These are phyloP conservation scores for Cystobasidium sp. DNA, from an alignment of 1,284 basidiomycete genomes.

Conservation along the genomic window DNA sequence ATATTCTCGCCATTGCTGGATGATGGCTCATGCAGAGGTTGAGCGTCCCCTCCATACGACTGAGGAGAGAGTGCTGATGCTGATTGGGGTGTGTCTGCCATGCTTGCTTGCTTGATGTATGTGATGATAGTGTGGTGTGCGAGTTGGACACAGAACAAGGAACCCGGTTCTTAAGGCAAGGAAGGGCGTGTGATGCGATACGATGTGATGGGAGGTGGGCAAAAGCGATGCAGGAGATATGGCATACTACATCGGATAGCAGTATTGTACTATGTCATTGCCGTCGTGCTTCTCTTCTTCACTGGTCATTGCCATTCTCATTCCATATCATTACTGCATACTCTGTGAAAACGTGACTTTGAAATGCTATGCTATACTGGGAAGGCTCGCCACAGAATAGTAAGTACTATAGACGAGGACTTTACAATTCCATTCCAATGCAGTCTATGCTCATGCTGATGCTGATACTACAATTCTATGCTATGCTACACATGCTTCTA, in stretches of 20 bases:
- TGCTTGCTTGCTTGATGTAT: neutral
- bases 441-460: too few relatives aligned
- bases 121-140: neutral
- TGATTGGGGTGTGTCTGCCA: neutral
- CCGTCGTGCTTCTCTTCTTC: neutral
- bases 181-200: too few relatives aligned
- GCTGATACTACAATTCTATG: neutral
- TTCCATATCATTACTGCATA: neutral
- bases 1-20: neutral
- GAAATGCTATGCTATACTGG: too few relatives aligned
- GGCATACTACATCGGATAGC: neutral
- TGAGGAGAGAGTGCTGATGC: slow-evolving; percentile 3
- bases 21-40: neutral
- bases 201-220: too few relatives aligned
- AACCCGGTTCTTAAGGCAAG: too few relatives aligned
- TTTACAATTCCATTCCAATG: too few relatives aligned
- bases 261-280: neutral
- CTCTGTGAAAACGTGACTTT: slow-evolving; percentile 7
- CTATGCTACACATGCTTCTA: neutral
- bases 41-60: neutral
- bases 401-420: too few relatives aligned
- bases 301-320: too few relatives aligned
- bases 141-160: too few relatives aligned
- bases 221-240: too few relatives aligned
- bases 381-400: too few relatives aligned